Evolutionary conservation across 805 yeast genomes (phyloP).

Genomic region (Kurtzmaniella cleridarum): DNA sequence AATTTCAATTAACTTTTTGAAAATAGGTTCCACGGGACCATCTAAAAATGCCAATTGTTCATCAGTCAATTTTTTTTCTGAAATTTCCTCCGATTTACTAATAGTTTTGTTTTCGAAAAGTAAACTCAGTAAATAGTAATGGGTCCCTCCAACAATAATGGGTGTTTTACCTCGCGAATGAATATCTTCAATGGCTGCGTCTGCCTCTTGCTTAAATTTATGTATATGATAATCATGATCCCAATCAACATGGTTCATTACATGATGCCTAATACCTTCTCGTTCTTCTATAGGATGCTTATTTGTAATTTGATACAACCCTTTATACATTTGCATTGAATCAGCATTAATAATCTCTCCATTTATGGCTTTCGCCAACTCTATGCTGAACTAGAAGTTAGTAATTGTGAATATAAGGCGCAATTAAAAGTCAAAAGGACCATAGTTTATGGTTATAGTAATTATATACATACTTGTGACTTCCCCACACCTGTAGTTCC

Average conservation of each 20-base stretch:
- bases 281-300: slow-evolving; percentile 85
- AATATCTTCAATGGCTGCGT: slow-evolving; percentile 55
- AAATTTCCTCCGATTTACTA: slow-evolving; percentile 20
- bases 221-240: slow-evolving; percentile 76
- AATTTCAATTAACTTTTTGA: slow-evolving; percentile 39
- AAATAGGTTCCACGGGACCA: slow-evolving; percentile 48
- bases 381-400: slow-evolving; percentile 55
- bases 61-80: slow-evolving; percentile 25
- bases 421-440: neutral
- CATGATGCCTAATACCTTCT: slow-evolving; percentile 73
- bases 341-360: slow-evolving; percentile 96
- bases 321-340: slow-evolving; percentile 90
- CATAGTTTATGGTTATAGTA: neutral
- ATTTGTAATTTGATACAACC: slow-evolving; percentile 74
- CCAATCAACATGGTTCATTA: slow-evolving; percentile 82
- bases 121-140: slow-evolving; percentile 80
- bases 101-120: slow-evolving; percentile 67
- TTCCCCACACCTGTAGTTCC: slow-evolving; percentile 98
- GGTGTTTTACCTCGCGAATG: slow-evolving; percentile 69
- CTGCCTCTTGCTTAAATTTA: slow-evolving; percentile 70
- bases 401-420: slow-evolving; percentile 9
- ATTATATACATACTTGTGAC: slow-evolving; percentile 50
- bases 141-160: slow-evolving; percentile 92
- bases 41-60: slow-evolving; percentile 42
- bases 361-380: slow-evolving; percentile 65